phyloP scores from a whole-genome alignment of 148 eudicot species.

The Rhododendron ferrugineum region DNA sequence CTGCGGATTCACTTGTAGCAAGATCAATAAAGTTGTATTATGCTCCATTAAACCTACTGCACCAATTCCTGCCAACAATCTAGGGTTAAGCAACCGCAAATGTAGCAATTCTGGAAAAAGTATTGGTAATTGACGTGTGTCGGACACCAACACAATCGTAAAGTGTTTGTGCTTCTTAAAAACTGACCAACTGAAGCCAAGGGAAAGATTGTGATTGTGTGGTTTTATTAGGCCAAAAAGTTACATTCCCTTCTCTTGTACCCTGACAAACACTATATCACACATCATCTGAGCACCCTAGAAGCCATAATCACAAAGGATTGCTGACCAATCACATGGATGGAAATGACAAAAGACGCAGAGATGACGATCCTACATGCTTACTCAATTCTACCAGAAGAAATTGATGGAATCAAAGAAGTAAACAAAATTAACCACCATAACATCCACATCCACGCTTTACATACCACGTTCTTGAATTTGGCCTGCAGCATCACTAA shows the following conservation, averaged over 20 bases:
- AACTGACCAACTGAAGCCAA: neutral
- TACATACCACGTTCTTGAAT: slow-evolving; percentile 71
- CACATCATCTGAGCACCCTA: neutral
- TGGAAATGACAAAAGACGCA: neutral
- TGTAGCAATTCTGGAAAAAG: neutral
- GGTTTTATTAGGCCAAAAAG: neutral
- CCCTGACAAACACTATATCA: neutral
- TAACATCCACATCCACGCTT: neutral
- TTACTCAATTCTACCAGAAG: neutral
- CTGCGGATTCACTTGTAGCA: neutral
- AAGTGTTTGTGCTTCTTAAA: neutral
- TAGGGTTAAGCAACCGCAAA: neutral
- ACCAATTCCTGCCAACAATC: neutral
- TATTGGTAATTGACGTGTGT: neutral
- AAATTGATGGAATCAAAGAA: neutral
- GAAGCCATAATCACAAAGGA: neutral
- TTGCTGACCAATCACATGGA: neutral
- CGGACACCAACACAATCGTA: neutral
- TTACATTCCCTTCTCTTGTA: neutral
- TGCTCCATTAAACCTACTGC: neutral
- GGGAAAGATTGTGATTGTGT: neutral
- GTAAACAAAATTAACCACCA: slow-evolving; percentile 1
- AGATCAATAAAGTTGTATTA: neutral
- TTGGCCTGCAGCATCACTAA: slow-evolving; percentile 72
- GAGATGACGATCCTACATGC: neutral